Base-by-base conservation (phyloP, 2,329 filamentous ascomycete species). In the Didymella glomerata region DNA sequence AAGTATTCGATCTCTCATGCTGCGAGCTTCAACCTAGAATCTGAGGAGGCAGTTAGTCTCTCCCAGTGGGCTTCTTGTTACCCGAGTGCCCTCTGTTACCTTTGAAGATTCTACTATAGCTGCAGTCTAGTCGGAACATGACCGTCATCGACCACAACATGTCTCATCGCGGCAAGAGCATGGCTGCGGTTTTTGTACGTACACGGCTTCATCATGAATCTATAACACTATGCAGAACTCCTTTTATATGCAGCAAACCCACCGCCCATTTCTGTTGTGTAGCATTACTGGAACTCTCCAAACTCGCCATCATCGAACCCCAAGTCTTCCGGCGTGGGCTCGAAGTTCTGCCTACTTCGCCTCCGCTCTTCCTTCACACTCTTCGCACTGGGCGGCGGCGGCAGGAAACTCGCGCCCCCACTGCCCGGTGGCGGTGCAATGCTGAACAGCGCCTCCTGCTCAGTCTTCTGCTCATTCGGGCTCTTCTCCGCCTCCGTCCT, bases 251-350 rank as follows among this genome's bases (percentile, higher is more conserved):
- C 56, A 59, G 46, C 44, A 51, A 46, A 50, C 38, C 48, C 36
- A 27, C 55, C 30, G 45, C 46, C 45, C 49, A 47, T 38, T 1
- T 30, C 27, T 6, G 2, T 41, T 10, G 13, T 22, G 18, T 18
- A 14, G 67, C 47, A 18, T 68, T 69, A 85, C 70, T 85, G 83
- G 79, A 96, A 96, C 78, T 96, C 92, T 20, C 91, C 92, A 84
- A 93, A 93, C 72, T 94, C 90, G 1, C 92, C 92, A 74, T 96
- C 91, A 70, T 96, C 92, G 69, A 95, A 95, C 0, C 91, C 91
- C 64, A 94, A 71, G 58, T 92, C 88, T 71, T 88, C 75, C 16
- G 81, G 80, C 40, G 77, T 78, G 42, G 42, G 62, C 56, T 77
- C 74, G 48, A 74, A 75, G n/a, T 61, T 80, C 70, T 80, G 83